Evolutionary conservation across 441 rosid species (phyloP).

Genomic region (Omphalea diandra): DNA sequence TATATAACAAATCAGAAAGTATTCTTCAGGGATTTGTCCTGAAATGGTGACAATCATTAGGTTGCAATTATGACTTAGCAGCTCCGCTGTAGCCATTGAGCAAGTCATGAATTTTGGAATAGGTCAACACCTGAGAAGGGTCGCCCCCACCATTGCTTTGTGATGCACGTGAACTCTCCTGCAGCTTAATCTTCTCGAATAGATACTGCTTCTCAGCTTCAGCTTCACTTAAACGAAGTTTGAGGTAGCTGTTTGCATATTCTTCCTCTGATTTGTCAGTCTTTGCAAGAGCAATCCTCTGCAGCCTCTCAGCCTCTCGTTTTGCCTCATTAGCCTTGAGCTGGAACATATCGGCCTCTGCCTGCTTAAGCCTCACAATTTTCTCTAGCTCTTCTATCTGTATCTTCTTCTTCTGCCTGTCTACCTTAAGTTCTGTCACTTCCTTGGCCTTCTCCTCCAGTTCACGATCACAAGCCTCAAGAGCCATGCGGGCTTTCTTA

Average conservation of each 20-base stretch:
- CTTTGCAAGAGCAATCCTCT: conserved; percentile 85
- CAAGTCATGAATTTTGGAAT: conserved; percentile 62
- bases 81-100: conserved; percentile 49
- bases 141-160: conserved; percentile 59
- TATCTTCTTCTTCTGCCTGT: conserved; percentile 71
- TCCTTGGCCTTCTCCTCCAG: conserved; percentile 92
- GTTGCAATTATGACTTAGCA: conserved; percentile 47
- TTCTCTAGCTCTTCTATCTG: conserved; percentile 91
- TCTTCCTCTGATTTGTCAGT: conserved; percentile 93
- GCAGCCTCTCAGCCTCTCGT: conserved; percentile 85
- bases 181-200: conserved; percentile 87
- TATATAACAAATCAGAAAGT: conserved; percentile 11
- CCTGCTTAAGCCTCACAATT: conserved; percentile 91
- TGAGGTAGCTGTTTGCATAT: conserved; percentile 80
- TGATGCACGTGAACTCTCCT: conserved; percentile 65
- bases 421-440: conserved; percentile 64
- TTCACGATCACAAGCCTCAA: conserved; percentile 85
- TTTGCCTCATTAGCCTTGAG: conserved; percentile 90
- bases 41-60: conserved; percentile 49
- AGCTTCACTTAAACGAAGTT: conserved; percentile 88
- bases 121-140: conserved; percentile 63
- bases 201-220: conserved; percentile 96
- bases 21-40: conserved; percentile 43
- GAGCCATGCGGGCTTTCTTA: conserved; percentile 74
- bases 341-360: conserved; percentile 99